Base-by-base conservation (phyloP, 495 filamentous ascomycete genomes). In the Collariella sp. region DNA sequence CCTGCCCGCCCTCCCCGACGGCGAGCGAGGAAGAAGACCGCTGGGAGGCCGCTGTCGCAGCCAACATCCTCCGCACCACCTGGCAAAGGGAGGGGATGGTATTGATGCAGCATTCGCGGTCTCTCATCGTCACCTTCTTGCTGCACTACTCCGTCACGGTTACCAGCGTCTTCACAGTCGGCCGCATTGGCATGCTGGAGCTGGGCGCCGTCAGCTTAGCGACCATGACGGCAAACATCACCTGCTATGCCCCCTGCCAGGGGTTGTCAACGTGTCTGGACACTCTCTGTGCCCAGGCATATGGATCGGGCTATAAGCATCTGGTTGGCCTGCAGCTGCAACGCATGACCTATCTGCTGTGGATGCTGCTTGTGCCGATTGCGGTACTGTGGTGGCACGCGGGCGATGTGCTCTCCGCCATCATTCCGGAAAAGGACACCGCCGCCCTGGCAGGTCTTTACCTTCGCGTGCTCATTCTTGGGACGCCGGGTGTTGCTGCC, bases 81-180 rank as follows among this genome's bases (percentile, higher is more conserved):
- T 95, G 89, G 87, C 82, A 83, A 62, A 80, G 88, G 53, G 89
- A 96, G 72, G 79, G 83, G 6, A 84, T 85, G 65, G 85, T 87
- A 0, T 68, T 79, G 23, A 66, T 66, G 7, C 70, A 66, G 55
- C 85, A 83, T 55, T 76, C 83, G 1, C 68, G 69, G 9, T 79
- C 83, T 1, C 66, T 89, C 11, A 78, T 86, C 34, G 58, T 86
- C 23, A 87, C 86, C 0, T 88, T 88, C 61, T 35, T 87, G 11
- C 71, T 89, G 26, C 86, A 89, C 65, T 88, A 88, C 67, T 84
- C 81, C 41, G 73, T 89, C 38, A 87, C 83, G n/a, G 75, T 85
- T 33, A 76, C 83, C 2, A 80, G 76, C 64, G 79, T 89, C 52
- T 84, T 89, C 52, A 77, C 83, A 7, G 83, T 85, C 20, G 81